A percentile compares a stretch with the other conserved stretches of the same genome.
Conservation (phyloP, 164 flowering plant genomes). For the Akebia trifoliata region DNA sequence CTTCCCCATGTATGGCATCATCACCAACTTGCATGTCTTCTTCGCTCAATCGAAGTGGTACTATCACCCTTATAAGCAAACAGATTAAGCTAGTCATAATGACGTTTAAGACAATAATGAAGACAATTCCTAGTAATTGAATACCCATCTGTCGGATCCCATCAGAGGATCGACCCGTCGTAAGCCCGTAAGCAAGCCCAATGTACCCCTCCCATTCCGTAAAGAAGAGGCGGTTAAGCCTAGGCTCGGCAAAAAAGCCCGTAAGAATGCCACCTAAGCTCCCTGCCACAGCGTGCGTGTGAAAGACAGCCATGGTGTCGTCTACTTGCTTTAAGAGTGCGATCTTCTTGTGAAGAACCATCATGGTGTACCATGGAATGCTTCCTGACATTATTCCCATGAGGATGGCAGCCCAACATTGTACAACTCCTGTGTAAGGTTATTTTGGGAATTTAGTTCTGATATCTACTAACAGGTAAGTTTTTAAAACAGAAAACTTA, state of each 20-base stretch:
- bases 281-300: conserved; percentile 8
- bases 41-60: conserved; percentile 3
- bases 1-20: conserved; percentile 9
- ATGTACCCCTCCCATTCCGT: conserved; percentile 3
- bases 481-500: no score
- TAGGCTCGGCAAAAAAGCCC: conserved; percentile 7
- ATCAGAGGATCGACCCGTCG: background rate
- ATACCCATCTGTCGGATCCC: conserved; percentile 9
- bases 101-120: conserved; percentile 4
- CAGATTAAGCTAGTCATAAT: conserved; percentile 3
- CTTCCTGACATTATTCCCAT: conserved; percentile 11
- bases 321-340: conserved; percentile 4
- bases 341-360: conserved; percentile 10
- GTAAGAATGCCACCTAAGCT: conserved; percentile 9
- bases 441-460: background rate
- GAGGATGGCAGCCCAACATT: conserved; percentile 10
- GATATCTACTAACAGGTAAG: no score
- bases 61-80: conserved; percentile 1
- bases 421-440: conserved; percentile 10
- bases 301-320: conserved; percentile 12
- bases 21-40: conserved; percentile 9
- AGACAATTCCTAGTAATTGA: conserved; percentile 4
- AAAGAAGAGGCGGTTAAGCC: conserved; percentile 4
- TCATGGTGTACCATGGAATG: conserved; percentile 12
- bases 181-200: conserved; percentile 5